Evolutionary conservation across 2,329 filamentous ascomycete species (phyloP), one percentile per base, ranked within the genome.

Genomic region (Fusarium sp.): DNA sequence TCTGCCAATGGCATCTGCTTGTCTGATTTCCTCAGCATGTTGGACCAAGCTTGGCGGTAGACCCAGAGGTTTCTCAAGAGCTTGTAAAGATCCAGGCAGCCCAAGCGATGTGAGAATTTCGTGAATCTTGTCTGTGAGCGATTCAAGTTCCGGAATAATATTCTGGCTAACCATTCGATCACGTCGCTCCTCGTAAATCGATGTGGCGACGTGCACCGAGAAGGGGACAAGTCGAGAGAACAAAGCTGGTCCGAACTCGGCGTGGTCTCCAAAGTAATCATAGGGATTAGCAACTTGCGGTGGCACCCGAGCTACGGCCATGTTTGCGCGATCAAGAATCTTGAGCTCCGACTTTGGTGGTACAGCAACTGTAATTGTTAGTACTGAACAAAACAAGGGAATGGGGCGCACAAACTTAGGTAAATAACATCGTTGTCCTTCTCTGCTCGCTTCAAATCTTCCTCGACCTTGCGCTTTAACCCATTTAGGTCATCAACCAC

Each of bases 351-450:
- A 90, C 78, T 98, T 98, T 17, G 94, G 90, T 6, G 96, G 94
- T 3, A 98, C 94, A 2, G 93, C 88, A 58, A 93, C 88, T 89
- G 22, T 54, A 20, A 55, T 38, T n/a, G 75, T 85, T 75, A 86
- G 83, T 66, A 67, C 14, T 13, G 47, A 1, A 33, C 28, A 12
- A 49, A 17, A 2, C 4, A 35, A n/a, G 13, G 9, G 7, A n/a
- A n/a, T n/a, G n/a, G n/a, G n/a, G 24, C 7, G 10, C 7, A 82
- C 88, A 75, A 84, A 92, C 92, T 90, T 6, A 98, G 85, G 80
- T 98, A 99, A 22, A 99, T 98, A 77, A 97, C 87, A 81, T 99
- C 96, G 75, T 99, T 99, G 80, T 99, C 96, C 81, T 94, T 97
- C 81, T 98, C 96, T 0, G 96, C 95, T 52, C 96, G 88, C 83